Conservation (phyloP, 768 basidiomycete genomes). For the Tricholoma sp. region DNA sequence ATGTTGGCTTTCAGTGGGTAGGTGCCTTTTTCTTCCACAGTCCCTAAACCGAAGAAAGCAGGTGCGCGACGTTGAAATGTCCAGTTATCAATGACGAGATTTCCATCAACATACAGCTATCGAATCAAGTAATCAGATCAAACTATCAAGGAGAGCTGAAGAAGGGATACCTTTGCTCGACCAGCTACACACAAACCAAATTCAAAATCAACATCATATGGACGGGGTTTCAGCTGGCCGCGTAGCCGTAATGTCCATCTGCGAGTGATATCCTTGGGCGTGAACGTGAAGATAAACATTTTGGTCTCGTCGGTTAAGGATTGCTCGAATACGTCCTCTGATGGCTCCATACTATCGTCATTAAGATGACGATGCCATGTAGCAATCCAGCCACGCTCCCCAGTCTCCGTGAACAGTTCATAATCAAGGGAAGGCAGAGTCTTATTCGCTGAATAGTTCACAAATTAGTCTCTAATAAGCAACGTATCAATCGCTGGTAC, state of each 20-base stretch:
- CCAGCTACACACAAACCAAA: slow-evolving; percentile 68
- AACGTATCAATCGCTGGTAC: slow-evolving; percentile 11
- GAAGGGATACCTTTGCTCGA: slow-evolving; percentile 51
- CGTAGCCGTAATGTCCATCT: slow-evolving; percentile 59
- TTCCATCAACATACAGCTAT: slow-evolving; percentile 63
- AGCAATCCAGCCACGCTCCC: slow-evolving; percentile 61
- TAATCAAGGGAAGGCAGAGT: slow-evolving; percentile 65
- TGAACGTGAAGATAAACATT: slow-evolving; percentile 53
- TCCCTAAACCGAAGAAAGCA: slow-evolving; percentile 62
- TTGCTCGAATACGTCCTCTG: slow-evolving; percentile 37
- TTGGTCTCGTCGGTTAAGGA: slow-evolving; percentile 55
- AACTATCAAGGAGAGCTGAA: not conserved
- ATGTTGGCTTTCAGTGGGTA: slow-evolving; percentile 49
- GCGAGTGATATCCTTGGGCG: slow-evolving; percentile 53
- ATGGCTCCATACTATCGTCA: slow-evolving; percentile 50
- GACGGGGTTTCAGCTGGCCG: slow-evolving; percentile 53
- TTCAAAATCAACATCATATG: slow-evolving; percentile 56
- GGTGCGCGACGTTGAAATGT: slow-evolving; percentile 67
- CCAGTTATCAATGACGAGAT: slow-evolving; percentile 81
- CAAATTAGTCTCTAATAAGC: not conserved
- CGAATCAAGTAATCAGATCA: not conserved
- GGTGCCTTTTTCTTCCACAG: slow-evolving; percentile 59
- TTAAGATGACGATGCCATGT: slow-evolving; percentile 54
- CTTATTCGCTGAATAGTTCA: slow-evolving; percentile 45
- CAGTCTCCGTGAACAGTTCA: slow-evolving; percentile 53